Base-by-base conservation (phyloP, 2,329 filamentous ascomycete genomes). In the Paraconiothyrium brasiliense region DNA sequence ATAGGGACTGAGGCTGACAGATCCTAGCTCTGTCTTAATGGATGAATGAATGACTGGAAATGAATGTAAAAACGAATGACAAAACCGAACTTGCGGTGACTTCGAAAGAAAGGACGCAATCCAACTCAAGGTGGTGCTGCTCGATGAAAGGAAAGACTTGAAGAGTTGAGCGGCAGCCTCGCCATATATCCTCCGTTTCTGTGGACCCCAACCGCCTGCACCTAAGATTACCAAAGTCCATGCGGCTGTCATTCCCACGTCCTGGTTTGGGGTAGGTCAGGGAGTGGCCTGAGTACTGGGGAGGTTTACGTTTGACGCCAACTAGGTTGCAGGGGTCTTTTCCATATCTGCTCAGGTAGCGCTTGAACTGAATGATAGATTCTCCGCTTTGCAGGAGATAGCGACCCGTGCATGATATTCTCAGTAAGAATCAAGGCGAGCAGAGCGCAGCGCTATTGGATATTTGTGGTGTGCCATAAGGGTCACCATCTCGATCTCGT, bases 61-160 rank as follows among this genome's bases (percentile, higher is more conserved):
- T 54, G 61, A 63, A 63, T 60, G 61, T 63, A 60, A 60, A 58
- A 64, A 62, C 34, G 62, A 64, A 64, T 14, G 62, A 58, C 54
- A 59, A 58, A 54, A 62, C 62, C 59, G 59, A 62, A 32, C 62
- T 61, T 55, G 62, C 59, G 59, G 57, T 47, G 56, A 64, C 43
- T 54, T 54, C 13, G n/a, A 50, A 30, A 35, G 13, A 55, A 64
- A 58, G 57, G 22, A 61, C 39, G 41, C 10, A 59, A 59, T 54
- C 47, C 47, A 57, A 48, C 51, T 50, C 16, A 56, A 54, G 39
- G 47, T 54, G 46, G 57, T 58, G 60, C 47, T 62, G 47, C 47
- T 54, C n/a, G 27, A 60, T 43, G 22, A 35, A 62, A 59, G 27
- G 20, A 37, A 56, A 54, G 16, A 22, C 6, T 37, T 6, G 32